A percentile compares a stretch with the other conserved stretches of the same genome.
Evolutionary conservation across 257 asterid species (phyloP).

Genomic region (Primulina eburnea): DNA sequence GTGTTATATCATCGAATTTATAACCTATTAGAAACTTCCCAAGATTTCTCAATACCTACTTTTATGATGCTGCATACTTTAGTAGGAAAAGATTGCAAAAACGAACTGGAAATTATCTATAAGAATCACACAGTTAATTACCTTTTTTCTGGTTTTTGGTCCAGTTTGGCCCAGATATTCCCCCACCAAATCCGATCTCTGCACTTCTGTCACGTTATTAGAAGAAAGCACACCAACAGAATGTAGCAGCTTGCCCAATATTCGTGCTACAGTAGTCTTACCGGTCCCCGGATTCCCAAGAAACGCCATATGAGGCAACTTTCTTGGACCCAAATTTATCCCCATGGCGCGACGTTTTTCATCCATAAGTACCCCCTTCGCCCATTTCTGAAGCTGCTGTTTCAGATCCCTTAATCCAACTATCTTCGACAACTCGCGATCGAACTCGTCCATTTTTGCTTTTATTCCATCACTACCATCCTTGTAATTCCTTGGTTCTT

Average conservation of each 20-base stretch:
- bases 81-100: not conserved
- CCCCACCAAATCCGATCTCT: constrained; percentile 76
- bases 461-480: constrained; percentile 39
- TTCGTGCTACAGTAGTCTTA: constrained; percentile 80
- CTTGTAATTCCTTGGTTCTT: constrained; percentile 42
- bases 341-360: constrained; percentile 87
- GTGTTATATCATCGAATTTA: not conserved
- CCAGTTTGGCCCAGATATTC: constrained; percentile 89
- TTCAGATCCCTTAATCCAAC: constrained; percentile 71
- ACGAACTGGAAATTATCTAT: not conserved
- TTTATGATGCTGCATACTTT: not conserved
- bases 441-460: constrained; percentile 66
- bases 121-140: not conserved
- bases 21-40: not conserved
- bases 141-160: constrained; percentile 78
- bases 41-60: not conserved
- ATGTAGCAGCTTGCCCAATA: constrained; percentile 69
- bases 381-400: constrained; percentile 73
- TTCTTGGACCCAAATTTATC: constrained; percentile 70
- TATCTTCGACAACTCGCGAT: constrained; percentile 57
- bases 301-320: constrained; percentile 91
- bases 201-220: constrained; percentile 64
- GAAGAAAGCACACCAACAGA: constrained; percentile 70
- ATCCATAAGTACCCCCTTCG: constrained; percentile 84
- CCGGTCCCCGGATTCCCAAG: constrained; percentile 97